These are phyloP conservation scores for Rauvolfia tetraphylla DNA, from an alignment of 257 asterid species.

Conservation along the genomic window DNA sequence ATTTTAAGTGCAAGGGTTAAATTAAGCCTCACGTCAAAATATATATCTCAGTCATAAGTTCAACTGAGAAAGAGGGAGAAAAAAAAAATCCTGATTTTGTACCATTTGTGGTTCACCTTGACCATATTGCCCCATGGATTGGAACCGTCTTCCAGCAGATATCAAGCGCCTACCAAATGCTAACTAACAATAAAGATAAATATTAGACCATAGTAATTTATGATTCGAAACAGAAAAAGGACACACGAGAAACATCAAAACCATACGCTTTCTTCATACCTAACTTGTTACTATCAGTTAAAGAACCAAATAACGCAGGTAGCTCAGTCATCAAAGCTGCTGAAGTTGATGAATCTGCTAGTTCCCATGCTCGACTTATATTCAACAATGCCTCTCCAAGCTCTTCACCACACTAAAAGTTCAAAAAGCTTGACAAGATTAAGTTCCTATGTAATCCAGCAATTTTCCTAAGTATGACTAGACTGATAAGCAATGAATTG, in stretches of 20 bases:
- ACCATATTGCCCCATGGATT: conserved; percentile 90
- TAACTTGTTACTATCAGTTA: conserved; percentile 52
- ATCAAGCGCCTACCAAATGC: conserved; percentile 88
- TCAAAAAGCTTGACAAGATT: conserved; percentile 10
- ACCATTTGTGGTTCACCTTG: conserved; percentile 86
- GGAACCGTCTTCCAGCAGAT: conserved; percentile 89
- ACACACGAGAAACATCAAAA: conserved; percentile 5
- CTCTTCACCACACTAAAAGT: conserved; percentile 79
- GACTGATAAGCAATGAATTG: neutral
- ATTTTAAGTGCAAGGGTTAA: neutral
- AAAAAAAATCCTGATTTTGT: conserved; percentile 17
- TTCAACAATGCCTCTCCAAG: conserved; percentile 62
- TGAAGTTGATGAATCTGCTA: conserved; percentile 68
- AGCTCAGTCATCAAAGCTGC: conserved; percentile 54
- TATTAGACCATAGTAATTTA: conserved; percentile 27
- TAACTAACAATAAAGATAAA: conserved; percentile 46
- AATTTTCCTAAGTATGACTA: neutral
- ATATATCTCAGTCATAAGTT: neutral
- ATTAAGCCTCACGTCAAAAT: neutral
- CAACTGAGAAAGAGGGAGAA: neutral
- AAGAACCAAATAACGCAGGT: conserved; percentile 44
- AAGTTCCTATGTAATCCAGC: neutral
- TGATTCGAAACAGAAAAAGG: neutral
- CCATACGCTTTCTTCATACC: conserved; percentile 44
- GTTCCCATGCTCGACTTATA: conserved; percentile 88